Evolutionary conservation across 495 filamentous ascomycete genomes (phyloP), one percentile per base, ranked within the genome.

Genomic region (Podospora bellae-mahoneyi): DNA sequence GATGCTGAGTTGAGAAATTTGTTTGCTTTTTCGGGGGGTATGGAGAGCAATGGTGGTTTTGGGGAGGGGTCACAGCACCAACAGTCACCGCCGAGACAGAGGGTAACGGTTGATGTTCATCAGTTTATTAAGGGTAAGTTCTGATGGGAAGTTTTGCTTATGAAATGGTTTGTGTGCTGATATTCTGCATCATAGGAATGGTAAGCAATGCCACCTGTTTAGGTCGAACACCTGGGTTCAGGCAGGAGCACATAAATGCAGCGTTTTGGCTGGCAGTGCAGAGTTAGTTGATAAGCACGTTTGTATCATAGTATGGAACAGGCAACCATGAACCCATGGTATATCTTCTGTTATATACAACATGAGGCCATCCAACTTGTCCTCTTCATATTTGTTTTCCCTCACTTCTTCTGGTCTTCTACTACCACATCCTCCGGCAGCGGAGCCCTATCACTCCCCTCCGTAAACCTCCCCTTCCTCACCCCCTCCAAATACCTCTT

Each of bases 171-270:
- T 23, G 23, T 58, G 15, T 20, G n/a, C 23, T 58, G 55, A 19
- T 53, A 19, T 64, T 59, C 55, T 2, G 53, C 2, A 26, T 6
- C 27, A 23, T 20, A 75, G 78, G 74, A 65, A 28, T 80, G n/a
- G 71, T 69, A 1, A 60, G 65, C 1, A 28, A 69, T 26, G 82
- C 76, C 4, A 82, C 87, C 0, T 91, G 89, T 76, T 79, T 91
- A 0, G 89, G 89, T 0, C 78, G 87, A 13, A 74, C 85, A 2
- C 88, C 89, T 4, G 89, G 89, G 1, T 87, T 88, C 60, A 81
- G 82, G 53, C 80, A 80, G 59, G 76, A 70, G 58, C 88, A 90
- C 72, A 85, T 92, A 6, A 86, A 90, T 68, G 70, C 64, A 23
- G 83, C 89, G 34, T 84, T 91, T 59, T 79, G 82, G 78, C 44